Evolutionary conservation across 1,284 basidiomycete species (phyloP).

Genomic region (Ustilago esculenta): DNA sequence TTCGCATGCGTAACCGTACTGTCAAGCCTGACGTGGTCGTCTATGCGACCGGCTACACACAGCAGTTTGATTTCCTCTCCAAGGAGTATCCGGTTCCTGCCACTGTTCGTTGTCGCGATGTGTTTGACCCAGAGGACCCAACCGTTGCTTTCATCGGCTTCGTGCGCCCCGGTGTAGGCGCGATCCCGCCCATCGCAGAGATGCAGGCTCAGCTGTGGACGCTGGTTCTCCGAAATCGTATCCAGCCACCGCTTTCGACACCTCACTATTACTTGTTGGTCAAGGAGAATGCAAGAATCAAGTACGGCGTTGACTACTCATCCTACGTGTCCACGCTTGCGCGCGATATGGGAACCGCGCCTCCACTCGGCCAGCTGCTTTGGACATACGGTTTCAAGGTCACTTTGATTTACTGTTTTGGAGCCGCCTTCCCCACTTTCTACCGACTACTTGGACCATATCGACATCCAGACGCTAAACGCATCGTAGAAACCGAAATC

Average conservation of each 20-base stretch:
- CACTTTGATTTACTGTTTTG: conserved; percentile 73
- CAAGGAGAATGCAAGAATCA: conserved; percentile 72
- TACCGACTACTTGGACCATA: conserved; percentile 75
- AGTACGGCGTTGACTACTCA: conserved; percentile 74
- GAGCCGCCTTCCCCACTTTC: conserved; percentile 74
- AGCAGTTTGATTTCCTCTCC: conserved; percentile 72
- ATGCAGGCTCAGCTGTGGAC: conserved; percentile 76
- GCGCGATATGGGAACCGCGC: conserved; percentile 74
- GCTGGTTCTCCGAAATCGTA: conserved; percentile 70
- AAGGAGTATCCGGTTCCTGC: conserved; percentile 71
- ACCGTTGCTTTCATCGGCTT: conserved; percentile 75
- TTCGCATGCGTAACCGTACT: conserved; percentile 69
- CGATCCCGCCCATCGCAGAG: conserved; percentile 76
- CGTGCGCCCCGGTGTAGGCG: conserved; percentile 73
- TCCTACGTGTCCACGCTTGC: conserved; percentile 74
- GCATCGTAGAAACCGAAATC: conserved; percentile 73
- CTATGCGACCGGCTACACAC: conserved; percentile 68
- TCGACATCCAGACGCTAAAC: conserved; percentile 56
- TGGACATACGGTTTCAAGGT: conserved; percentile 72
- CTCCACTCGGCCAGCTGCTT: conserved; percentile 71
- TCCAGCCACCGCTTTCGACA: conserved; percentile 69
- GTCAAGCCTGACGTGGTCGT: conserved; percentile 72
- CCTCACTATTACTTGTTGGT: conserved; percentile 75
- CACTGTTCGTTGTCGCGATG: conserved; percentile 72
- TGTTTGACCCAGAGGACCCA: conserved; percentile 71